Conservation (phyloP, 805 yeast species). For the Pichia nanzhaoensis region DNA sequence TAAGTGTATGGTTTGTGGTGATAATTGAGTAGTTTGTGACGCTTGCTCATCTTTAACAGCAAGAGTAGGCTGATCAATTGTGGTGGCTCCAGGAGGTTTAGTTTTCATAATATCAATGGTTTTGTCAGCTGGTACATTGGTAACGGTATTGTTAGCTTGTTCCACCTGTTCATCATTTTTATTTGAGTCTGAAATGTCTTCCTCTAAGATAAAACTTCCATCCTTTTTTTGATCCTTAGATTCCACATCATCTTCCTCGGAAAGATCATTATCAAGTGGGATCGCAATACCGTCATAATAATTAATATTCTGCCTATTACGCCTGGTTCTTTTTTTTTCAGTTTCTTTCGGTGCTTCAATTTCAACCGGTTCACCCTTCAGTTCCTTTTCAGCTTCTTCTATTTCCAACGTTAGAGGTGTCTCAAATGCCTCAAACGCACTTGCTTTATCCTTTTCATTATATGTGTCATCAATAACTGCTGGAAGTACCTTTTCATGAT, state of each 20-base stretch:
- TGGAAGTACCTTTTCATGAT: not conserved
- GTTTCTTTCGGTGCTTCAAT: not conserved
- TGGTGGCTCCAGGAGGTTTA: too few relatives aligned
- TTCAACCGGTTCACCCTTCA: not conserved
- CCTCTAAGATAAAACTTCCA: not conserved
- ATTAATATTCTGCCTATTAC: conserved; percentile 8
- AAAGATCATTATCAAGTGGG: not conserved
- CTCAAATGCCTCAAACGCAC: conserved; percentile 12
- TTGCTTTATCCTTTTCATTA: not conserved
- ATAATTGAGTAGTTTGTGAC: too few relatives aligned
- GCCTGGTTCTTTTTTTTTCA: conserved; percentile 4
- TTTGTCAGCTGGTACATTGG: too few relatives aligned
- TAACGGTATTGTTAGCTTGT: too few relatives aligned
- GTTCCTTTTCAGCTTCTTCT: conserved; percentile 6
- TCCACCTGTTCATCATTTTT: not conserved
- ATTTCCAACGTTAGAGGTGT: conserved; percentile 2
- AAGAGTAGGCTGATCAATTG: too few relatives aligned
- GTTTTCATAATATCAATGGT: too few relatives aligned
- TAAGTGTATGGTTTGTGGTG: too few relatives aligned
- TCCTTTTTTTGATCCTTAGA: not conserved
- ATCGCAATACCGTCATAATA: conserved; percentile 7
- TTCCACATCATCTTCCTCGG: conserved; percentile 1
- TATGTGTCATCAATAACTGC: not conserved
- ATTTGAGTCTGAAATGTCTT: not conserved
- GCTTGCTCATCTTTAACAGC: too few relatives aligned